phyloP scores from a whole-genome alignment of 2,329 filamentous ascomycete genomes.

The Sporothrix phasma region DNA sequence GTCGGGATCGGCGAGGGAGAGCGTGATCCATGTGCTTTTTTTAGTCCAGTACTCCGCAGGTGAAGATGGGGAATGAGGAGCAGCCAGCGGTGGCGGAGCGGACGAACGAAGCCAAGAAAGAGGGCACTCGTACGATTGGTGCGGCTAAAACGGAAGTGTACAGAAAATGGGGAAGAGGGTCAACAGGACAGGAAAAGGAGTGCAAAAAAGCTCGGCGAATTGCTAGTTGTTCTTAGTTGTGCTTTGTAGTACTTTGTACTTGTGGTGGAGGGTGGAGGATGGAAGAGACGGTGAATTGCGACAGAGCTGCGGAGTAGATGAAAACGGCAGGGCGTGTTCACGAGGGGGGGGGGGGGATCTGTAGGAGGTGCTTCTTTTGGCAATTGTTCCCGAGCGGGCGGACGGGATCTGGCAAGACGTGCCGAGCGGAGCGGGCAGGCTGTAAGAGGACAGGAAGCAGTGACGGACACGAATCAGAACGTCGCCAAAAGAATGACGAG shows the following conservation, averaged over 20 bases:
- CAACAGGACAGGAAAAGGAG: neutral
- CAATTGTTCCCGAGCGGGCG: neutral
- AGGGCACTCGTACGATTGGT: constrained; percentile 21
- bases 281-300: too few species aligned
- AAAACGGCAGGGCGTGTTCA: neutral
- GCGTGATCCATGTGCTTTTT: too few species aligned
- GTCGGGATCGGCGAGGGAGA: too few species aligned
- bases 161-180: neutral
- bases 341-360: neutral
- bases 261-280: neutral
- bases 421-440: neutral
- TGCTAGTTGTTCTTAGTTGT: too few species aligned
- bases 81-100: neutral
- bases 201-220: neutral
- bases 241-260: too few species aligned
- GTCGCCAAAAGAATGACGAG: too few species aligned
- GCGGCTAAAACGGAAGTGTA: constrained; percentile 24
- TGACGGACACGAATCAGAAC: too few species aligned
- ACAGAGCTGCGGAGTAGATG: neutral
- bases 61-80: neutral
- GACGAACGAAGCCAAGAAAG: neutral
- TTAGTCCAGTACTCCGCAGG: too few species aligned
- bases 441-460: too few species aligned
- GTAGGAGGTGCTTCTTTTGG: neutral
- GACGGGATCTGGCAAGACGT: neutral